Evolutionary conservation across 306 rosid genomes (phyloP).

Genomic region (Trifolium dubium): DNA sequence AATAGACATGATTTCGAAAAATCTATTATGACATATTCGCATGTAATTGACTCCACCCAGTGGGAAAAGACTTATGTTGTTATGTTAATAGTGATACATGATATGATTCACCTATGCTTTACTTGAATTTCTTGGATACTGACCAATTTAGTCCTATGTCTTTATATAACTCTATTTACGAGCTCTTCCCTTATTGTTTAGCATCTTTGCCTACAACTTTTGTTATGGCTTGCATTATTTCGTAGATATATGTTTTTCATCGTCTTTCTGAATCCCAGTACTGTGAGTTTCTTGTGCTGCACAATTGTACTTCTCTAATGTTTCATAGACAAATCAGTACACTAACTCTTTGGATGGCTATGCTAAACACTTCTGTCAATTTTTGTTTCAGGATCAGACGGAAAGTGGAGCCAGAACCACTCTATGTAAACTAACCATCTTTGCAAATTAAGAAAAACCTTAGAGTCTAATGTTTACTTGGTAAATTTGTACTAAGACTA

Average conservation of each 20-base stretch:
- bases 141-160: not conserved
- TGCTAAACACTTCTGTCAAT: conserved; percentile 31
- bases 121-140: conserved; percentile 12
- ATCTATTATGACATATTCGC: not conserved
- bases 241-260: not conserved
- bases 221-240: not conserved
- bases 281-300: not conserved
- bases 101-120: conserved; percentile 19
- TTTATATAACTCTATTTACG: not conserved
- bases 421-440: conserved; percentile 51
- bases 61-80: not conserved
- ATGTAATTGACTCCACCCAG: not conserved
- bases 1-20: not conserved
- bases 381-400: conserved; percentile 75
- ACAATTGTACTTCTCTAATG: not conserved
- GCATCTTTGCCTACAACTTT: conserved; percentile 1
- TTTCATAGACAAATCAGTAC: conserved; percentile 17
- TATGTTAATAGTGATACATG: conserved; percentile 15
- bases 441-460: conserved; percentile 4
- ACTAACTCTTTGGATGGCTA: conserved; percentile 2
- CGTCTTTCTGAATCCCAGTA: not conserved
- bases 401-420: conserved; percentile 82
- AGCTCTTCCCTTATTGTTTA: conserved; percentile 12
- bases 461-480: conserved; percentile 3
- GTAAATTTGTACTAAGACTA: conserved; percentile 1